Conservation (phyloP, 1,284 basidiomycete genomes). For the Boletellus sp. region DNA sequence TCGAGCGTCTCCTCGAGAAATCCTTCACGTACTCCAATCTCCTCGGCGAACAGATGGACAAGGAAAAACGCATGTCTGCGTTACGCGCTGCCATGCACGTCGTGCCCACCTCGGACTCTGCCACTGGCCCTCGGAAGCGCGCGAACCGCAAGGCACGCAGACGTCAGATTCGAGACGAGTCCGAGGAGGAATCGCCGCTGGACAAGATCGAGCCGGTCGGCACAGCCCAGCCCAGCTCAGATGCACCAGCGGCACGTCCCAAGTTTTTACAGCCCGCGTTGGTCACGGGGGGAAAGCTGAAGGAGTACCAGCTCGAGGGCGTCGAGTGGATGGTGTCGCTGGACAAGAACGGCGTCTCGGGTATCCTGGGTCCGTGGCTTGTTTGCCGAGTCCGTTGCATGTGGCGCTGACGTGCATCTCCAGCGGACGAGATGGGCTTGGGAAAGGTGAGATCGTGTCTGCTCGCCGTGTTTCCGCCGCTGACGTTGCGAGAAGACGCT, state of each 20-base stretch:
- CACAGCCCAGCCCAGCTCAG: constrained; percentile 24
- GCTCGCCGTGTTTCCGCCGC: not conserved
- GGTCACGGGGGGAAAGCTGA: constrained; percentile 81
- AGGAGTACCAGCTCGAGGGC: constrained; percentile 92
- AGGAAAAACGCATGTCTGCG: constrained; percentile 40
- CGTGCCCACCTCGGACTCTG: constrained; percentile 16
- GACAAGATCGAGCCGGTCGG: constrained; percentile 16
- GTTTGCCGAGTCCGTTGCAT: not conserved
- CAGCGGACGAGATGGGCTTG: constrained; percentile 92
- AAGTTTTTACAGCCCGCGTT: constrained; percentile 71
- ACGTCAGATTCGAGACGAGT: constrained; percentile 35
- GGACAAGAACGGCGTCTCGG: constrained; percentile 92
- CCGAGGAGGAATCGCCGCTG: constrained; percentile 23
- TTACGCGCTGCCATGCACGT: constrained; percentile 37
- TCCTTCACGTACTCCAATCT: constrained; percentile 59
- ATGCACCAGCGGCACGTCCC: constrained; percentile 19
- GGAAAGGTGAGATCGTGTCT: constrained; percentile 58
- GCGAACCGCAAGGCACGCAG: constrained; percentile 29
- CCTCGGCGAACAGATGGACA: constrained; percentile 61
- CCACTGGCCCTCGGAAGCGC: constrained; percentile 15
- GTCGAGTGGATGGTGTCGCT: constrained; percentile 95
- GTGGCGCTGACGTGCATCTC: not conserved
- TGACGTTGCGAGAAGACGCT: constrained; percentile 58
- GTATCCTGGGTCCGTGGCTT: constrained; percentile 75
- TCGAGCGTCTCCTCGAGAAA: constrained; percentile 59